phyloP scores from a whole-genome alignment of 2,329 filamentous ascomycete genomes.

The Pochonia chlamydosporia region DNA sequence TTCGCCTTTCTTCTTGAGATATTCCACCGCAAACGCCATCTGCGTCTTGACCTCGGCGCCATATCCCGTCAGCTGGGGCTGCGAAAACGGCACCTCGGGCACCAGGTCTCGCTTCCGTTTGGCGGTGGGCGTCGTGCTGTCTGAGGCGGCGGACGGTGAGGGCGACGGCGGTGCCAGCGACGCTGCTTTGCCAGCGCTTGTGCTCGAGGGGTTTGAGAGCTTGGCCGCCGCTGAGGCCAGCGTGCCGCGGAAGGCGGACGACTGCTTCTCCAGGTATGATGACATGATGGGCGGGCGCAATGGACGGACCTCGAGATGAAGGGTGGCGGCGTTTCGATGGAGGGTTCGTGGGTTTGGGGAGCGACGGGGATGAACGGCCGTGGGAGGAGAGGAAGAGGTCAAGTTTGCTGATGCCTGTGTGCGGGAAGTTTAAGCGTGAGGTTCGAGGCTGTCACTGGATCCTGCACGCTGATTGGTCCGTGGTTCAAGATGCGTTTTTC shows the following conservation, averaged over 20 bases:
- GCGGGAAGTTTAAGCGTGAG: no score
- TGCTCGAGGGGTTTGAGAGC: conserved; percentile 47
- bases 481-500: no score
- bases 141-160: conserved; percentile 52
- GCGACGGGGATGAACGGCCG: conserved; percentile 1
- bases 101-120: conserved; percentile 54
- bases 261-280: conserved; percentile 58
- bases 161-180: conserved; percentile 55
- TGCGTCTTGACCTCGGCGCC: conserved; percentile 81
- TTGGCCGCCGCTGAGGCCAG: conserved; percentile 60
- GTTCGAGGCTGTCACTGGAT: neutral
- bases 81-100: conserved; percentile 60
- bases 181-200: conserved; percentile 29
- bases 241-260: conserved; percentile 55
- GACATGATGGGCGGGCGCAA: conserved; percentile 41
- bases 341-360: neutral
- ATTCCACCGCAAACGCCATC: conserved; percentile 79
- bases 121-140: conserved; percentile 57
- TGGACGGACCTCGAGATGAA: neutral
- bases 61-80: conserved; percentile 69
- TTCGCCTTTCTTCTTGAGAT: conserved; percentile 66
- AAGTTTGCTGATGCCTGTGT: no score
- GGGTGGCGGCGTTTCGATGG: neutral
- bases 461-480: neutral
- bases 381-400: no score